Conservation (phyloP, 2,329 filamentous ascomycete genomes). For the Mycosphaerella arachidis region DNA sequence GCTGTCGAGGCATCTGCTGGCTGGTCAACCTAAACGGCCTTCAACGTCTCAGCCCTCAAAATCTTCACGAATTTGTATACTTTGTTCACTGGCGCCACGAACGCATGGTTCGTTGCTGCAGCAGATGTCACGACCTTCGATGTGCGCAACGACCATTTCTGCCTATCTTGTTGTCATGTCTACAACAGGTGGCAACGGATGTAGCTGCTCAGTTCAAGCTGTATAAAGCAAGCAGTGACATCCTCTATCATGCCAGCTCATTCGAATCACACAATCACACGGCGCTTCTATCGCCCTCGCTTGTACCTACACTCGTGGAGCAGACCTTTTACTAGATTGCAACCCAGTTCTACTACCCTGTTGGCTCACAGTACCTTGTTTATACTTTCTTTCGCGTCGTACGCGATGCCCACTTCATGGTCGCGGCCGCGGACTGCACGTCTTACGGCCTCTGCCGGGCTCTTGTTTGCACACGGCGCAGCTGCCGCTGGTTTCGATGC, state of each 20-base stretch:
- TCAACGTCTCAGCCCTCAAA: neutral
- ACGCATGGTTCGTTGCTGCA: neutral
- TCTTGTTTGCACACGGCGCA: neutral
- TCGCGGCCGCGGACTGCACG: constrained; percentile 20
- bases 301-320: neutral
- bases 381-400: constrained; percentile 9
- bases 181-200: neutral
- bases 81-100: neutral
- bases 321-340: neutral
- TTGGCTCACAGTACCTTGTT: neutral
- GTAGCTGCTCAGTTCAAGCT: neutral
- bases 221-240: neutral
- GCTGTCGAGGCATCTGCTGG: neutral
- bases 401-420: constrained; percentile 19
- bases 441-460: neutral
- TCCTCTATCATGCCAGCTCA: neutral
- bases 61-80: neutral
- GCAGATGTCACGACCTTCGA: neutral
- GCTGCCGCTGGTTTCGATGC: constrained; percentile 6
- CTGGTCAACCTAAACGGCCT: neutral
- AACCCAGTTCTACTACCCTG: neutral
- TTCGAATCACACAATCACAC: neutral
- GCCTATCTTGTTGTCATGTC: neutral
- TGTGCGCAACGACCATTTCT: neutral
- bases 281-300: neutral